Evolutionary conservation across 148 eudicot genomes (phyloP).

Genomic region (Fagopyrum esculentum): DNA sequence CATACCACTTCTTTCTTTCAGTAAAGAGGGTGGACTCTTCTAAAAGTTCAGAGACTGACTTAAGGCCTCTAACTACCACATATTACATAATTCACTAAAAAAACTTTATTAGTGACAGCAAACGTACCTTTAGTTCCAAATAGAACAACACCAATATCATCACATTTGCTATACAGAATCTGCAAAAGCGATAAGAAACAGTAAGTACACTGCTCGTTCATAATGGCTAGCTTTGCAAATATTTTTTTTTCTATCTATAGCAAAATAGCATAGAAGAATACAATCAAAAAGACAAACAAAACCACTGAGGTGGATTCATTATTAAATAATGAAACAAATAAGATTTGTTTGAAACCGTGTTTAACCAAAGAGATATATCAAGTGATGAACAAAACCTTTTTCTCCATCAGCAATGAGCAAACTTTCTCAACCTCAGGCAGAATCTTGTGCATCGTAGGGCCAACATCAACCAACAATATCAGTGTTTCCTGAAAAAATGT

Average conservation of each 20-base stretch:
- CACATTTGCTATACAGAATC: conserved; percentile 71
- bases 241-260: background rate
- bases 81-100: conserved; percentile 1
- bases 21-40: background rate
- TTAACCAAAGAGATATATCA: conserved; percentile 12
- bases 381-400: conserved; percentile 56
- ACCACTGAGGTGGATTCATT: background rate
- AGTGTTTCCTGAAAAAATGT: conserved; percentile 48
- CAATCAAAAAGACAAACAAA: background rate
- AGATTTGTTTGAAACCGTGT: background rate
- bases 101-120: conserved; percentile 1
- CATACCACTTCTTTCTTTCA: background rate
- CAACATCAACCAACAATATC: conserved; percentile 79
- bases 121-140: conserved; percentile 91
- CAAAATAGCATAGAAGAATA: background rate
- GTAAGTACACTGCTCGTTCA: background rate
- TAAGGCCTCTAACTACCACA: background rate
- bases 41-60: background rate
- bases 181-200: conserved; percentile 30
- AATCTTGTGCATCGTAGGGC: conserved; percentile 76
- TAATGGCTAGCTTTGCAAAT: background rate
- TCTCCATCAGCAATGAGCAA: conserved; percentile 74
- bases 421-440: conserved; percentile 77
- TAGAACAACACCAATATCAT: conserved; percentile 79
- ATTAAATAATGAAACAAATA: background rate